Percentiles rank a stretch among this genome's conserved stretches.
phyloP scores from a whole-genome alignment of 1,284 basidiomycete species.

The Trichosporon sp. region DNA sequence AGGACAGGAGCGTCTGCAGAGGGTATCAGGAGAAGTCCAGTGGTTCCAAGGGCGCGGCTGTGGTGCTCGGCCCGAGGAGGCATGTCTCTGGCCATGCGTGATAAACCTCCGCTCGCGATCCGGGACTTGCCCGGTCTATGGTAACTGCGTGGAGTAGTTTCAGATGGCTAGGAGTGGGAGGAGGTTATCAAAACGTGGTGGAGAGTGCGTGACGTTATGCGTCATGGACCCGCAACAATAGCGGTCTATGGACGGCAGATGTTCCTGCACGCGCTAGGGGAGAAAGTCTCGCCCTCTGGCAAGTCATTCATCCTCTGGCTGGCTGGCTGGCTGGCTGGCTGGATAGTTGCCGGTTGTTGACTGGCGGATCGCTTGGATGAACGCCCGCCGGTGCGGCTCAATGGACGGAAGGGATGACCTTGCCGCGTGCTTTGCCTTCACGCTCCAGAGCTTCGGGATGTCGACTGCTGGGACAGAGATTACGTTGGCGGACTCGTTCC shows the following conservation, averaged over 20 bases:
- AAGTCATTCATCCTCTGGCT: too few relatives aligned
- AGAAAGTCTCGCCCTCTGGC: neutral
- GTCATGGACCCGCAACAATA: neutral
- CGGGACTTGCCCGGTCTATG: neutral
- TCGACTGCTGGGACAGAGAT: constrained; percentile 2
- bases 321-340: neutral
- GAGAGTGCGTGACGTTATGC: neutral
- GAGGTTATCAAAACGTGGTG: neutral
- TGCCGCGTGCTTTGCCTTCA: neutral
- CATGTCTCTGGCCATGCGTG: neutral
- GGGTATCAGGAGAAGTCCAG: too few relatives aligned
- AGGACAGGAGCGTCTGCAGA: too few relatives aligned
- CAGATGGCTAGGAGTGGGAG: neutral
- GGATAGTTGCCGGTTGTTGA: too few relatives aligned
- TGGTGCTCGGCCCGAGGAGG: too few relatives aligned
- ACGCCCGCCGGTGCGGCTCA: too few relatives aligned
- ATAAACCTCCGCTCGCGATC: neutral
- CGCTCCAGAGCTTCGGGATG: neutral
- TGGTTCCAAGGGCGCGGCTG: too few relatives aligned
- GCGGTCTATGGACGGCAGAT: neutral
- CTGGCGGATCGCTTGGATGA: too few relatives aligned
- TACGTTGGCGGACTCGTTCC: constrained; percentile 1
- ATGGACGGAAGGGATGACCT: neutral
- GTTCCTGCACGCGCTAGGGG: neutral
- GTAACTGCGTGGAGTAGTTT: neutral